Base-by-base conservation (phyloP, 257 asterid species). In the Verbena officinalis region DNA sequence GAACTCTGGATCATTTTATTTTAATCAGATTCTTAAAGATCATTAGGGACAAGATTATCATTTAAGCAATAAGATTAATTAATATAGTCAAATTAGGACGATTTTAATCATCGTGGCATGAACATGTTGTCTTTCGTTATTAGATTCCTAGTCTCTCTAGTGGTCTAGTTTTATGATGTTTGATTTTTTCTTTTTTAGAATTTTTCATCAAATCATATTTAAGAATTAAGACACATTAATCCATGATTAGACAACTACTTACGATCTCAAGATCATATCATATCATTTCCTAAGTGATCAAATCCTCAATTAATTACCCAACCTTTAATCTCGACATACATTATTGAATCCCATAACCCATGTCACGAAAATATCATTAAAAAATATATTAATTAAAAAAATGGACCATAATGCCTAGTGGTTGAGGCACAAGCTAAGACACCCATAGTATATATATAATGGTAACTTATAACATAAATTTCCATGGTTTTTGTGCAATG, bases 341-440 rank as follows among this genome's bases (percentile, higher is more conserved):
- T 30, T 17, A 51, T 51, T 51, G 34, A 16, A 54, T 43, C 38
- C 23, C 24, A 31, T 42, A 53, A 14, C 5, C 45, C 23, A 19
- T 16, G 22, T 49, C 27, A 24, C n/a, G n/a, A 31, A 39, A 68
- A 69, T 64, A 70, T 9, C 7, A 27, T 53, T n/a, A 44, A 30
- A 57, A 24, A n/a, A n/a, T n/a, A n/a, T n/a, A n/a, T 5, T 27
- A 2, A 27, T 27, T 27, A 27, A 27, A 27, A 9, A 51, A 22
- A 34, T 1, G 58, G 67, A 39, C 52, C 55, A 74, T 33, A 5
- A 31, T 52, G 65, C 19, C 1, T 3, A 67, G 75, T 71, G 69
- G 77, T 61, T 62, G 77, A 67, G 74, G 61, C 57, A 61, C 71
- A 70, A n/a, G n/a, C n/a, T n/a, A n/a, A 48, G 23, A 21, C 60